Evolutionary conservation across 306 rosid species (phyloP).

Genomic region (Myrica gale): DNA sequence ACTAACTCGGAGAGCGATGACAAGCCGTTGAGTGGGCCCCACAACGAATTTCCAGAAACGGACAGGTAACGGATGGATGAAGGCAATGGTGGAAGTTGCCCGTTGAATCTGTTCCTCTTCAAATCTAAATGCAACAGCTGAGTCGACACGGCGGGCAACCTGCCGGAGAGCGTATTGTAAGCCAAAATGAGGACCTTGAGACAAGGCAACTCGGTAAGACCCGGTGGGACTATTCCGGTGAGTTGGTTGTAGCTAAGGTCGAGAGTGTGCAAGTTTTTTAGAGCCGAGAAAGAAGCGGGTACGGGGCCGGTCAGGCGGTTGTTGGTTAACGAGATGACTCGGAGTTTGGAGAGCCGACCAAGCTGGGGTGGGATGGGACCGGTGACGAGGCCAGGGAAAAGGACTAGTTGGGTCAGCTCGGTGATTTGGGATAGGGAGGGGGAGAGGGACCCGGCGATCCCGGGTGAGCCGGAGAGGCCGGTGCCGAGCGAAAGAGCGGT

Average conservation of each 20-base stretch:
- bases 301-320: conserved; percentile 70
- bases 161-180: conserved; percentile 46
- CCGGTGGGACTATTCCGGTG: conserved; percentile 54
- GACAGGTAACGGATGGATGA: conserved; percentile 67
- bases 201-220: conserved; percentile 38
- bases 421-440: conserved; percentile 45
- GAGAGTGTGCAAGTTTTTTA: conserved; percentile 65
- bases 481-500: conserved; percentile 60
- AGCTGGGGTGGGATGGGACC: conserved; percentile 61
- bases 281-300: conserved; percentile 46
- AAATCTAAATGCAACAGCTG: conserved; percentile 65
- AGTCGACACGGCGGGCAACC: conserved; percentile 38
- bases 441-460: conserved; percentile 65
- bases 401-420: conserved; percentile 69
- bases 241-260: conserved; percentile 70
- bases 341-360: conserved; percentile 46
- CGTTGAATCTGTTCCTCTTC: conserved; percentile 45
- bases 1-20: conserved; percentile 45
- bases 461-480: conserved; percentile 32
- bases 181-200: conserved; percentile 60
- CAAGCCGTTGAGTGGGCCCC: conserved; percentile 62
- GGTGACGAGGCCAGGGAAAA: conserved; percentile 74
- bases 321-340: conserved; percentile 58
- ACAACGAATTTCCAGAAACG: conserved; percentile 44
- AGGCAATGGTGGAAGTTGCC: conserved; percentile 48